These are phyloP conservation scores for Penicillium turbatum DNA, from an alignment of 495 filamentous ascomycete species.

Conservation along the genomic window DNA sequence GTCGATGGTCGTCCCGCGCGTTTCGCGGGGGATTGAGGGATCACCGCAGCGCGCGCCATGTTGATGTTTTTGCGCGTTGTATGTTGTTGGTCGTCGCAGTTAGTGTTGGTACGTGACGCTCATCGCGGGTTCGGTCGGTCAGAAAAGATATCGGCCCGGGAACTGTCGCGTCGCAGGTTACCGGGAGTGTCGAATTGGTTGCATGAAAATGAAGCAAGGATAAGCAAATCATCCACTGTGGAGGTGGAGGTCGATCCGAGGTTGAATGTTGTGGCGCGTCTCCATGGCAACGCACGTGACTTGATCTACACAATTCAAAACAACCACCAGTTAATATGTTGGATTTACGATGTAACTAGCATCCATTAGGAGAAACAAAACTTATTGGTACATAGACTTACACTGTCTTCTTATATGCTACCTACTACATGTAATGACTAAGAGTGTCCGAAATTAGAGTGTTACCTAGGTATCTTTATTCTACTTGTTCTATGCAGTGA, in stretches of 20 bases:
- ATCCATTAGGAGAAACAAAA: too few relatives aligned
- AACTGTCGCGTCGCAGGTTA: not conserved
- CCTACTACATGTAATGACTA: too few relatives aligned
- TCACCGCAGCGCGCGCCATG: constrained; percentile 44
- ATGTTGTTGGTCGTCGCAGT: constrained; percentile 1
- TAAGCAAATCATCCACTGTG: constrained; percentile 9
- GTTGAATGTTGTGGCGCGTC: constrained; percentile 6
- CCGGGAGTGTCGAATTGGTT: constrained; percentile 6
- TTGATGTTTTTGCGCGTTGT: constrained; percentile 12
- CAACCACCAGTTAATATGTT: too few relatives aligned
- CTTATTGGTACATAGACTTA: too few relatives aligned
- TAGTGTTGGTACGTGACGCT: constrained; percentile 9
- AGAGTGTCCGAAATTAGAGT: too few relatives aligned
- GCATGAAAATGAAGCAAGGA: constrained; percentile 8
- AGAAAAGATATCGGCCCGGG: not conserved
- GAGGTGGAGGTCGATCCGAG: constrained; percentile 3
- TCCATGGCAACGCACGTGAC: constrained; percentile 10
- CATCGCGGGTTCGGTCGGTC: constrained; percentile 17
- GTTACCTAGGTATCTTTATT: too few relatives aligned
- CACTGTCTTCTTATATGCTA: too few relatives aligned
- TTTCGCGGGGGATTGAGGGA: constrained; percentile 35
- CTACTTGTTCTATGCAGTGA: too few relatives aligned
- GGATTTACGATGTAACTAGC: too few relatives aligned
- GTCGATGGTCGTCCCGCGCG: constrained; percentile 24
- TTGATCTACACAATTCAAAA: not conserved